Conservation (phyloP, 169 alveolate genomes). For the Toxoplasma gondii region DNA sequence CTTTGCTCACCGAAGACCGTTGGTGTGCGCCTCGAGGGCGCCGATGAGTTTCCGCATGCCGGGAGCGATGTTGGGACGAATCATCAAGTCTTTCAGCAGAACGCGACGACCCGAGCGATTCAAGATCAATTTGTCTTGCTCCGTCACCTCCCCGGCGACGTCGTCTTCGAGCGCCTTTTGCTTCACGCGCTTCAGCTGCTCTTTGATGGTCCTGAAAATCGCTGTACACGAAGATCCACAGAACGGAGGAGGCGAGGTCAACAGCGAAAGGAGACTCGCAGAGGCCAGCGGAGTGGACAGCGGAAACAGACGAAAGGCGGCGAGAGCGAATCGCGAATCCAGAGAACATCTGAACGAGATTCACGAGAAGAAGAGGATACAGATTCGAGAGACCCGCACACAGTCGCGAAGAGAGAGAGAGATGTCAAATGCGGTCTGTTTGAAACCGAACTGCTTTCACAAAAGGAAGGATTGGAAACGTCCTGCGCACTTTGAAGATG, state of each 20-base stretch:
- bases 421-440: no score
- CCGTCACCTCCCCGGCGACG: conserved; percentile 86
- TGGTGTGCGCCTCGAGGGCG: conserved; percentile 94
- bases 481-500: conserved; percentile 76
- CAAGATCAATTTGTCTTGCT: conserved; percentile 89
- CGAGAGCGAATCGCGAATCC: no score
- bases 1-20: conserved; percentile 90
- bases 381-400: no score
- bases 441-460: no score
- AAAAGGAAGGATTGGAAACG: no score
- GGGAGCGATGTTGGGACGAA: conserved; percentile 81
- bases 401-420: no score
- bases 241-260: background rate
- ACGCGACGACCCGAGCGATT: conserved; percentile 83
- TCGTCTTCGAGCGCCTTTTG: conserved; percentile 93
- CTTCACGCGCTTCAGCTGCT: conserved; percentile 92
- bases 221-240: conserved; percentile 28
- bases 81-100: conserved; percentile 82
- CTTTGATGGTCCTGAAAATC: conserved; percentile 91
- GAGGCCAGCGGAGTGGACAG: no score
- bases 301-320: no score
- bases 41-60: conserved; percentile 82
- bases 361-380: no score
- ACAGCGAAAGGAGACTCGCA: background rate
- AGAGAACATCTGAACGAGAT: no score